These are phyloP conservation scores for Dioscorea dumetorum DNA, from an alignment of 106 monocot species.

Conservation along the genomic window DNA sequence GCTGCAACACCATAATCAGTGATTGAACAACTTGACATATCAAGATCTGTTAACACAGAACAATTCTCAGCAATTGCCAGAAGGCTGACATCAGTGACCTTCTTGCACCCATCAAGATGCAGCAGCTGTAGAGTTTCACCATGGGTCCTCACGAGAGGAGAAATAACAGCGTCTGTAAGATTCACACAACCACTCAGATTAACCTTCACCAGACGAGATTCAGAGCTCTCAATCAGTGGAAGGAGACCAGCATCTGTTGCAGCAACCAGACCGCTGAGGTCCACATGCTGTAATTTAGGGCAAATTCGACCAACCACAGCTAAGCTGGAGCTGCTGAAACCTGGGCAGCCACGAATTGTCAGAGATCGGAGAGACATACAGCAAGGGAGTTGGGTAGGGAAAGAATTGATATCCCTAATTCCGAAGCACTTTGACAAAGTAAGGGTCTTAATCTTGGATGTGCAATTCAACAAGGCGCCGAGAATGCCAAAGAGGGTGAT, in stretches of 20 bases:
- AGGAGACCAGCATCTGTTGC: constrained; percentile 54
- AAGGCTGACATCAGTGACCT: constrained; percentile 57
- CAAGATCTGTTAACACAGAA: constrained; percentile 55
- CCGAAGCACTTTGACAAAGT: constrained; percentile 66
- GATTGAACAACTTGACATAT: constrained; percentile 52
- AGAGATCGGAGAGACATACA: constrained; percentile 47
- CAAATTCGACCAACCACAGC: constrained; percentile 49
- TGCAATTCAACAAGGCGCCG: constrained; percentile 24
- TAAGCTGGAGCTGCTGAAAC: constrained; percentile 56
- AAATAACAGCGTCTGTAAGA: constrained; percentile 51
- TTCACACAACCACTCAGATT: constrained; percentile 52
- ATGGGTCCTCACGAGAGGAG: constrained; percentile 39
- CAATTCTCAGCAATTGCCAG: constrained; percentile 56
- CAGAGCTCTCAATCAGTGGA: constrained; percentile 40
- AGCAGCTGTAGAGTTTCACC: constrained; percentile 58
- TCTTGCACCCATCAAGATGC: constrained; percentile 61
- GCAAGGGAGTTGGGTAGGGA: constrained; percentile 11
- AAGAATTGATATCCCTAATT: constrained; percentile 43
- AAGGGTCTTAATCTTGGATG: constrained; percentile 36
- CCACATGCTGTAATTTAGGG: constrained; percentile 46
- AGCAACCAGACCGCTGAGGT: constrained; percentile 50
- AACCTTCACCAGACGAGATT: constrained; percentile 43
- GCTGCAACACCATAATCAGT: constrained; percentile 70
- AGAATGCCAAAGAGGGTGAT: constrained; percentile 54
- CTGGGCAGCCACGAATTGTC: constrained; percentile 58